Percentiles rank a stretch among this genome's conserved stretches.
phyloP scores from a whole-genome alignment of 2,329 filamentous ascomycete species.

The Fusarium sp. region DNA sequence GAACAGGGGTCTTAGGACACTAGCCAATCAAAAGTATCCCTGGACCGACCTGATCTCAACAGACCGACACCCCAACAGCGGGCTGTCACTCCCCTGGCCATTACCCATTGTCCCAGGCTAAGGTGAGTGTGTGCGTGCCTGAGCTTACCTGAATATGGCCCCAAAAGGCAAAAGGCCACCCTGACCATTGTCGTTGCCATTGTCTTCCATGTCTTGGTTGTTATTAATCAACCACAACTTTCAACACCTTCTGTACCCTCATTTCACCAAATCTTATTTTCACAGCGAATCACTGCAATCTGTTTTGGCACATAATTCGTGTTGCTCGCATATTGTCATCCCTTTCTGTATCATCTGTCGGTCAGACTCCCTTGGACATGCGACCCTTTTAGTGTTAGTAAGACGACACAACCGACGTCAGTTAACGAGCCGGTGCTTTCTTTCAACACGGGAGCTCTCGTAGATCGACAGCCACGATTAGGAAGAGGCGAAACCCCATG shows the following conservation, averaged over 20 bases:
- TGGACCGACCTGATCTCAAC: not conserved
- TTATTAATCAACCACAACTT: constrained; percentile 26
- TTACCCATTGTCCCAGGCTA: constrained; percentile 18
- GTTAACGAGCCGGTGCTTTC: constrained; percentile 32
- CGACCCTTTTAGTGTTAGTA: constrained; percentile 36
- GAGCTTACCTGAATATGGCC: constrained; percentile 26
- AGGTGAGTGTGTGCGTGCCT: constrained; percentile 22
- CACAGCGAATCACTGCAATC: not conserved
- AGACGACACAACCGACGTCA: constrained; percentile 37
- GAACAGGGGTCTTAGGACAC: not conserved
- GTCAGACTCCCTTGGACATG: constrained; percentile 27
- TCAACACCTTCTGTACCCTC: constrained; percentile 8
- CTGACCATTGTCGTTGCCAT: constrained; percentile 32
- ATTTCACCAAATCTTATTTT: not conserved
- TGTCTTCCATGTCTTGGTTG: constrained; percentile 1
- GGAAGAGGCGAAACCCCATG: constrained; percentile 1
- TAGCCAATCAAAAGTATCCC: constrained; percentile 17
- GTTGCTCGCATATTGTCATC: not conserved
- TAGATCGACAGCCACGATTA: constrained; percentile 19
- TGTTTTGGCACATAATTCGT: not conserved
- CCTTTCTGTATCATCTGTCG: not conserved
- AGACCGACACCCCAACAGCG: constrained; percentile 33
- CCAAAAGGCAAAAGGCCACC: constrained; percentile 39
- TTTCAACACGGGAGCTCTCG: constrained; percentile 17
- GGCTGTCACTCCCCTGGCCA: not conserved